These are phyloP conservation scores for Scutellaria galericulata DNA, from an alignment of 257 asterid species.

Conservation along the genomic window DNA sequence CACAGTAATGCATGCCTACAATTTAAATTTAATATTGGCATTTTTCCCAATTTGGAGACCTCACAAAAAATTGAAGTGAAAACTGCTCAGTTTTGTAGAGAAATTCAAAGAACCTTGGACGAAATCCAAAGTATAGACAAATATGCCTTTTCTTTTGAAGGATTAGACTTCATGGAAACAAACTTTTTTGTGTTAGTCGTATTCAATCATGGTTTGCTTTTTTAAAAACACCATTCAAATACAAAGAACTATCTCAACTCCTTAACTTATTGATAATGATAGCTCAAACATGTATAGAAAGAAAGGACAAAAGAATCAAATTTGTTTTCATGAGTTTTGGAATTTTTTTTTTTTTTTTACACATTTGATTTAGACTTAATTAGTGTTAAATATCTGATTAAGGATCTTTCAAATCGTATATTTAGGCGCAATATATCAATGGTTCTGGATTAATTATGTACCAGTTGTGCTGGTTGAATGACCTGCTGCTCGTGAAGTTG, in stretches of 20 bases:
- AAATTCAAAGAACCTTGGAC: conserved; percentile 41
- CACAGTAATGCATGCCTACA: conserved; percentile 4
- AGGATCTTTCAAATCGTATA: too few relatives aligned
- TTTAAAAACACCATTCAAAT: conserved; percentile 16
- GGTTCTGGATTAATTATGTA: too few relatives aligned
- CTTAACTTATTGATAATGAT: neutral
- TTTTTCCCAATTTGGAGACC: conserved; percentile 29
- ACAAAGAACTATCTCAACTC: conserved; percentile 2
- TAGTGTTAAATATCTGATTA: neutral
- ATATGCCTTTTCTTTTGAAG: conserved; percentile 12
- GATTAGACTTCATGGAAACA: conserved; percentile 27
- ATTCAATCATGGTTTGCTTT: conserved; percentile 14
- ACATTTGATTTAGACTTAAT: neutral
- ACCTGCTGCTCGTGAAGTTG: too few relatives aligned
- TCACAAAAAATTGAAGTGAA: conserved; percentile 20
- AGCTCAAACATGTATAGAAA: conserved; percentile 1
- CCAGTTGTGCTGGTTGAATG: too few relatives aligned
- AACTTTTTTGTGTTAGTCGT: neutral
- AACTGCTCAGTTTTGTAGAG: neutral
- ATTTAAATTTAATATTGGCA: conserved; percentile 26
- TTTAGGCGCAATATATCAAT: too few relatives aligned
- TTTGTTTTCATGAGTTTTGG: conserved; percentile 1
- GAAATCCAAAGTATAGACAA: conserved; percentile 36
- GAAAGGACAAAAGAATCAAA: neutral
- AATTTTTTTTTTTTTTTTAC: neutral